Conservation (phyloP, 139 green algal species). For the Eudorina sp. region DNA sequence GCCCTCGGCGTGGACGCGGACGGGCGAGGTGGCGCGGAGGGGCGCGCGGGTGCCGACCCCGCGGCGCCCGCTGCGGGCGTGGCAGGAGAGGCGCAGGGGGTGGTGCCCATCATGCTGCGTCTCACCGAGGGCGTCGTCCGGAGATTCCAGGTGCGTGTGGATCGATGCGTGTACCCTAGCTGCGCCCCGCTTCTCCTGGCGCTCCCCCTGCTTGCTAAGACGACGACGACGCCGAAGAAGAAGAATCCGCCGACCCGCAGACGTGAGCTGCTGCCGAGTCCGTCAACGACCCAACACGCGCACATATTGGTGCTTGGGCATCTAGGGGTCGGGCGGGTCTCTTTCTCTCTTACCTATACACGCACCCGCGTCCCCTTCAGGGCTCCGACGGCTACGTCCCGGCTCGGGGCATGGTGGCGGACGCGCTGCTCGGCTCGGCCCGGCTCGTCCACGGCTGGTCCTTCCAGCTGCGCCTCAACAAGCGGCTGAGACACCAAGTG, state of each 20-base stretch:
- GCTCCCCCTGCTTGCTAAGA: no score
- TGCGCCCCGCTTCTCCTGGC: no score
- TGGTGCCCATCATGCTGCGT: constrained; percentile 21
- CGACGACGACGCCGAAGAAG: no score
- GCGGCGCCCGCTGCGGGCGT: not conserved
- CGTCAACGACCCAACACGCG: no score
- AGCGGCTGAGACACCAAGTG: not conserved
- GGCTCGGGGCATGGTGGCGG: not conserved
- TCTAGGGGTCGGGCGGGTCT: no score
- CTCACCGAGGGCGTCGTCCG: not conserved
- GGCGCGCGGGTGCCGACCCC: not conserved
- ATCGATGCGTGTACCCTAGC: no score
- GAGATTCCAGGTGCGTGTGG: constrained; percentile 7
- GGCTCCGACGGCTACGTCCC: not conserved
- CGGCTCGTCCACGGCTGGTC: not conserved
- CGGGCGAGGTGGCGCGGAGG: not conserved
- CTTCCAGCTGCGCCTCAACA: not conserved
- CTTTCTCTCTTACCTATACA: no score
- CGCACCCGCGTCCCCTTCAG: no score
- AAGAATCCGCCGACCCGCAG: no score
- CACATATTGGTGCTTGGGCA: no score
- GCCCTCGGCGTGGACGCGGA: constrained; percentile 11
- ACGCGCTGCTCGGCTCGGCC: constrained; percentile 22
- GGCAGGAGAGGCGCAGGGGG: not conserved
- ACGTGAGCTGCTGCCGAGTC: no score